These are phyloP conservation scores for Pleurostoma richardsiae DNA, from an alignment of 2,329 filamentous ascomycete genomes.

Conservation along the genomic window DNA sequence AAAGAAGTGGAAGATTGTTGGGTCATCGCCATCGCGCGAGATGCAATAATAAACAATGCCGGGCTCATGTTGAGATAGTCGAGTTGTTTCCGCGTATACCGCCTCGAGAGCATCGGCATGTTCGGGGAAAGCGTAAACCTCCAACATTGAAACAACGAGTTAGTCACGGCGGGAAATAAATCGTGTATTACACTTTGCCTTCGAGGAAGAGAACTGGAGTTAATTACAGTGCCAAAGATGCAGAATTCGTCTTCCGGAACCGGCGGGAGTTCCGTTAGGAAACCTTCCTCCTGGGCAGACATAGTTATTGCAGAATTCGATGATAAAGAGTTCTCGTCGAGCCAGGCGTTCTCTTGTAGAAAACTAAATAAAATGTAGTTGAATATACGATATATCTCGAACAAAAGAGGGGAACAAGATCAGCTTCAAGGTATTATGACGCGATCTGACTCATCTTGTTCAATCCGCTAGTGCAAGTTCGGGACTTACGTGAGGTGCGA, in stretches of 20 bases:
- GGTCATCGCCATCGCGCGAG: conserved; percentile 18
- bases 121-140: conserved; percentile 22
- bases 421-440: too few relatives aligned
- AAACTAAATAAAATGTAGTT: too few relatives aligned
- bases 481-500: too few relatives aligned
- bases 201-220: not conserved
- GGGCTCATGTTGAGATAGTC: conserved; percentile 16
- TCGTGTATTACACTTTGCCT: not conserved
- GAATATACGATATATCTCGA: too few relatives aligned
- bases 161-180: not conserved
- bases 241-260: conserved; percentile 17
- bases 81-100: conserved; percentile 21
- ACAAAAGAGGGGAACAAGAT: too few relatives aligned
- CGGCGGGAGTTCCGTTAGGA: conserved; percentile 6
- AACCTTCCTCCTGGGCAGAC: conserved; percentile 15
- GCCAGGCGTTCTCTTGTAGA: too few relatives aligned
- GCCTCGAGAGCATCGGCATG: conserved; percentile 22
- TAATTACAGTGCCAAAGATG: conserved; percentile 15
- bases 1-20: conserved; percentile 25
- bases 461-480: too few relatives aligned
- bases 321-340: too few relatives aligned
- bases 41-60: conserved; percentile 23
- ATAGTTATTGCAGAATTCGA: not conserved
- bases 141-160: not conserved
- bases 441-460: too few relatives aligned